Base-by-base conservation (phyloP, 2,329 filamentous ascomycete species). In the Trichoderma atroviride region DNA sequence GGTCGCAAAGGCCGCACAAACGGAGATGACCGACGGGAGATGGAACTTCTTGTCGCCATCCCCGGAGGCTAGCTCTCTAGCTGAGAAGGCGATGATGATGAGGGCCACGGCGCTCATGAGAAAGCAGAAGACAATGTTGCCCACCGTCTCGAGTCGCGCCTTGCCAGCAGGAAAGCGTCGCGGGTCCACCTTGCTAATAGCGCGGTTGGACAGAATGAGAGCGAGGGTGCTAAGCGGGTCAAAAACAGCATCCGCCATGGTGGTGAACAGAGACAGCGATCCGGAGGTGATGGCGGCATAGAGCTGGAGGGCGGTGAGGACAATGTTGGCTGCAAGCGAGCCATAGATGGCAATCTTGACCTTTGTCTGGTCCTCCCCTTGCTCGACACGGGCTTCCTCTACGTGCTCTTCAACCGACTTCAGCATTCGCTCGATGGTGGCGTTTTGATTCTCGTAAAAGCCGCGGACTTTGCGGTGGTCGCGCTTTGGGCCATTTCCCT, bases 91-190 rank as follows among this genome's bases (percentile, higher is more conserved):
- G 75, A 99, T 96, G 68, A 99, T 89, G 76, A 98, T 93, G 73
- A 96, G 85, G 0, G 94, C 97, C 9, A 98, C 95, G 11, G 93
- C 85, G 24, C 90, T 94, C 96, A 99, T 98, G 74, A 99, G 85
- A 80, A 97, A 97, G 81, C 94, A 97, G 81, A 99, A 99, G 70
- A 91, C 89, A 73, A 98, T 97, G 77, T 98, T 99, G 64, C 96
- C 96, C 0, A 94, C 92, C 0, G 94, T 98, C 81, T 98, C 95
- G 71, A 99, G 92, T 35, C 96, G 91, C 5, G 94, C 94, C 79
- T 97, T 97, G 72, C 95, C 95, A 0, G 92, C 94, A 0, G 95
- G 95, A 77, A 97, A 99, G 58, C 92, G 91, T 63, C 90, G 88
- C 2, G 92, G 88, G 75, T 99, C 94, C 50, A 98, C 95, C 65